Base-by-base conservation (phyloP, 192 early-diverging fungal species). In the Rhizoclosmatium sp. region DNA sequence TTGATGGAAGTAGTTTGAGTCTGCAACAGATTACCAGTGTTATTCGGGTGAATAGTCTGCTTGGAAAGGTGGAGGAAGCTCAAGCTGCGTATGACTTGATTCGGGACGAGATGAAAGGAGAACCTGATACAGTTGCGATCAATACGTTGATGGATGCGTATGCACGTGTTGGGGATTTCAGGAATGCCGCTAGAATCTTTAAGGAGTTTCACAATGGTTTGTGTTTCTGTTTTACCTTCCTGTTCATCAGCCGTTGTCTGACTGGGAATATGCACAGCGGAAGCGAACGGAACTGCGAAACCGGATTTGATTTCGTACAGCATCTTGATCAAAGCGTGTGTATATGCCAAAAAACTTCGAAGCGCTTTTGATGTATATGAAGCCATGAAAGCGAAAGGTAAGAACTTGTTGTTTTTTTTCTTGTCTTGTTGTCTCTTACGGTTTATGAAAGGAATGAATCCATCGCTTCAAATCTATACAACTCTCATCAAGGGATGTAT, bases 401-500 rank as follows among this genome's bases (percentile, higher is more conserved):
- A 54, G 51, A 54, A 54, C 51, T 12, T 16, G 9, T 16, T 9
- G 16, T 7, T 12, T 75, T 87, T 23, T 84, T 87, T 77, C 89
- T 90, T 45, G 14, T 21, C 40, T 19, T 31, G 39, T 40, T 40
- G 40, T 14, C 14, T 31, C 39, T 40, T 1, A 31, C 31, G 31
- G 31, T 31, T 31, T 31, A 31, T 31, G 39, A 19, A 61, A 66
- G 71, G 70, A 69, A 47, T 90, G 47, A 60, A 76, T 70, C 85
- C 86, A 60, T 47, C 81, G 67, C 80, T 89, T 40, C 82, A 85
- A 56, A 89, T 95, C 41, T 97, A 92, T 86, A 93, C 94, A 16
- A 93, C 81, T 46, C 82, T 99, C 5, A 94, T 99, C 61, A 89
- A 93, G 61, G 93, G 94, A 44, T 99, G 94, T 71, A 65, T 98